A percentile compares a stretch with the other conserved stretches of the same genome.
phyloP scores from a whole-genome alignment of 306 rosid genomes.

The Prunus mume region DNA sequence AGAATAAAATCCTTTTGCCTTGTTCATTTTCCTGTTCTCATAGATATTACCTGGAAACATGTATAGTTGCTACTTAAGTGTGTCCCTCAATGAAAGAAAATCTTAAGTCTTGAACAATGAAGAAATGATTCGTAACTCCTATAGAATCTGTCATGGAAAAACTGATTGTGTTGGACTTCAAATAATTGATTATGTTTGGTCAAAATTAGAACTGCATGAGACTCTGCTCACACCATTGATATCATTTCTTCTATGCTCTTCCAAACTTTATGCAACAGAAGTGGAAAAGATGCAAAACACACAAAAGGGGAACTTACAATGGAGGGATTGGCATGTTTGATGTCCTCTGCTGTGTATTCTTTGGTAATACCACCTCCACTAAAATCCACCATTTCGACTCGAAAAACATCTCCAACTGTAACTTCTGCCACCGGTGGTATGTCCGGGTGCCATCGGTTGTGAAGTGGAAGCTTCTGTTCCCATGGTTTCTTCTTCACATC shows the following conservation, averaged over 20 bases:
- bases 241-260: background rate
- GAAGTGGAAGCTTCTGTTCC: constrained; percentile 70
- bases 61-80: background rate
- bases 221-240: background rate
- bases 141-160: background rate
- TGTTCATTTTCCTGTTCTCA: background rate
- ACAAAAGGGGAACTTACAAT: constrained; percentile 39
- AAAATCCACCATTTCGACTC: constrained; percentile 82
- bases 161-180: background rate
- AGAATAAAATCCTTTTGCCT: background rate
- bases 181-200: background rate
- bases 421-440: constrained; percentile 57
- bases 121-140: background rate
- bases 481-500: constrained; percentile 66
- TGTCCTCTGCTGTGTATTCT: constrained; percentile 45
- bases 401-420: constrained; percentile 45
- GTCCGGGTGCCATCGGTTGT: constrained; percentile 79
- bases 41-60: background rate
- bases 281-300: background rate
- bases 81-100: too few relatives aligned
- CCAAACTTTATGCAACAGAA: background rate
- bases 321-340: constrained; percentile 43
- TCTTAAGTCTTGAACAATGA: too few relatives aligned
- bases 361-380: constrained; percentile 66
- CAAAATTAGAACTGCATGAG: background rate